Conservation (phyloP, 2,329 filamentous ascomycete genomes). For the Epichloe brachyelytri region DNA sequence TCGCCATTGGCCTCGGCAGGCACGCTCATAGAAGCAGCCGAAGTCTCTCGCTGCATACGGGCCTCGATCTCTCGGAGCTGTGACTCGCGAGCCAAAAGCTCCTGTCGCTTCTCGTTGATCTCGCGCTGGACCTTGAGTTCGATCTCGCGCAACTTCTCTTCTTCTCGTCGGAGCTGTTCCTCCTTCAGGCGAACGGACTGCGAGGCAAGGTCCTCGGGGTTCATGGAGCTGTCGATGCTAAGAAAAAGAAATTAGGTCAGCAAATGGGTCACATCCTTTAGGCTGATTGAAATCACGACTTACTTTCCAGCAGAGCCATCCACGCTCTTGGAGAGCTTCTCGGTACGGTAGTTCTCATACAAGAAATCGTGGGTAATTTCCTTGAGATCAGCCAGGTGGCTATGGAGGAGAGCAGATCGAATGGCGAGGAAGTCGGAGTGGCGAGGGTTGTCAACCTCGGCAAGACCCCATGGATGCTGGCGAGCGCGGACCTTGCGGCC, state of each 20-base stretch:
- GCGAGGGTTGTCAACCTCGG: slow-evolving; percentile 97
- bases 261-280: not conserved
- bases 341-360: slow-evolving; percentile 99
- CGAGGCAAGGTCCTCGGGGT: slow-evolving; percentile 90
- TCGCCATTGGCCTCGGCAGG: slow-evolving; percentile 42
- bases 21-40: slow-evolving; percentile 24
- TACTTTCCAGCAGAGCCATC: slow-evolving; percentile 82
- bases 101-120: slow-evolving; percentile 99
- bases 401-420: slow-evolving; percentile 90
- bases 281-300: slow-evolving; percentile 28
- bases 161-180: slow-evolving; percentile 95
- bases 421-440: slow-evolving; percentile 98
- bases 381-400: slow-evolving; percentile 95
- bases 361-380: slow-evolving; percentile 99
- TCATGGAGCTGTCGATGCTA: slow-evolving; percentile 69
- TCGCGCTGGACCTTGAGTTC: slow-evolving; percentile 99
- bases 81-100: slow-evolving; percentile 91
- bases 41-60: slow-evolving; percentile 81
- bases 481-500: slow-evolving; percentile 85
- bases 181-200: slow-evolving; percentile 99
- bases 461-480: slow-evolving; percentile 98
- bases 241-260: slow-evolving; percentile 16
- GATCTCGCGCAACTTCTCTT: slow-evolving; percentile 99
- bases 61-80: slow-evolving; percentile 98
- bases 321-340: slow-evolving; percentile 99